Percentiles rank a stretch among this genome's conserved stretches.
Conservation (phyloP, 495 filamentous ascomycete genomes). For the Penicillium cosmopolitanum region DNA sequence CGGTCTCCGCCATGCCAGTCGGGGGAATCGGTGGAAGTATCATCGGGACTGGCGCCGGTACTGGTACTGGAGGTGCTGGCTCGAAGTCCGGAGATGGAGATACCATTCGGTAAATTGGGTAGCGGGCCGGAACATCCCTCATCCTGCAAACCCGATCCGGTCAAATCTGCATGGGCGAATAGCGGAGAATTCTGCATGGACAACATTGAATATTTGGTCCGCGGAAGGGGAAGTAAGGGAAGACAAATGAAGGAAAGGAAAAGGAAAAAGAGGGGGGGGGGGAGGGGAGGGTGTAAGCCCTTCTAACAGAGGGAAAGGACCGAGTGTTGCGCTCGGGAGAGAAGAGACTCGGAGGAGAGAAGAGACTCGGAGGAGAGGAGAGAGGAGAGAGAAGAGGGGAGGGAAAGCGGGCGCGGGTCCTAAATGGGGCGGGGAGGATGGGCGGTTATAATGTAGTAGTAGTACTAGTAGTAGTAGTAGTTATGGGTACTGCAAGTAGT, state of each 20-base stretch:
- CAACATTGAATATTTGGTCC: slow-evolving; percentile 41
- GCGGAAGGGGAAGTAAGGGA: slow-evolving; percentile 9
- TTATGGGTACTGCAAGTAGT: neutral
- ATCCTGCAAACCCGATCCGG: slow-evolving; percentile 21
- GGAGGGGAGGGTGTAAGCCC: slow-evolving; percentile 1
- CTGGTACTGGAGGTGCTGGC: slow-evolving; percentile 41
- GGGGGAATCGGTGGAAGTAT: slow-evolving; percentile 41
- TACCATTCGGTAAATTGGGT: slow-evolving; percentile 21
- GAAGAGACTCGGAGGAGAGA: neutral
- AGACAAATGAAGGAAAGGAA: slow-evolving; percentile 13
- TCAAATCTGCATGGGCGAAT: slow-evolving; percentile 24
- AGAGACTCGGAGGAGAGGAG: neutral
- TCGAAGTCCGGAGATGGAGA: slow-evolving; percentile 36
- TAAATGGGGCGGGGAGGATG: slow-evolving; percentile 1
- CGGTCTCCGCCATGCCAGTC: slow-evolving; percentile 39
- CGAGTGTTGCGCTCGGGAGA: neutral
- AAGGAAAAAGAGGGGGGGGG: slow-evolving; percentile 9
- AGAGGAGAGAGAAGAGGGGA: slow-evolving; percentile 2
- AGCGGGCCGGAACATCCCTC: slow-evolving; percentile 23
- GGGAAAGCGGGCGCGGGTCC: neutral
- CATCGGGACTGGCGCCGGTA: slow-evolving; percentile 41
- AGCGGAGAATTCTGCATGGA: slow-evolving; percentile 46
- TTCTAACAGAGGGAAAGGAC: neutral
- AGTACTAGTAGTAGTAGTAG: neutral
- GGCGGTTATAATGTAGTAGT: neutral